phyloP scores from a whole-genome alignment of 208 protist species.

The Leishmania mexicana region DNA sequence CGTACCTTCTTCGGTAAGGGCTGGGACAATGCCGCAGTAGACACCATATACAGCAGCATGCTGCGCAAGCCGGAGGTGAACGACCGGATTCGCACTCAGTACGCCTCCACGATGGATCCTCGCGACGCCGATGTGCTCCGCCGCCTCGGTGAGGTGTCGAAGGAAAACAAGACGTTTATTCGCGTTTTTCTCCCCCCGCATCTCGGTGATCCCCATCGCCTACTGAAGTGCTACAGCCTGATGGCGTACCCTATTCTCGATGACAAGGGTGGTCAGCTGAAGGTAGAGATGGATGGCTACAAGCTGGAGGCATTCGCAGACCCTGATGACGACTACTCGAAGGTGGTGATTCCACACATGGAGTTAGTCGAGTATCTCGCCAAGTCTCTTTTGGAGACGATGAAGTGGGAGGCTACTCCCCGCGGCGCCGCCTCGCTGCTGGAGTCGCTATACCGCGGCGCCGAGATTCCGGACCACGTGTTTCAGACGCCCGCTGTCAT shows the following conservation, averaged over 20 bases:
- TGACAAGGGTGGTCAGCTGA: slow-evolving; percentile 87
- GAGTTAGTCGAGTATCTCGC: slow-evolving; percentile 88
- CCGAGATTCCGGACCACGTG: slow-evolving; percentile 89
- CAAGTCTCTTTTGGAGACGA: slow-evolving; percentile 85
- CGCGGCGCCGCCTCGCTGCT: slow-evolving; percentile 85
- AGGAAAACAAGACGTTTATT: slow-evolving; percentile 90
- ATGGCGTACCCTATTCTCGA: slow-evolving; percentile 92
- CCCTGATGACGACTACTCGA: slow-evolving; percentile 90
- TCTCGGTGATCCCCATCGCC: slow-evolving; percentile 87
- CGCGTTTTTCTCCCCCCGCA: slow-evolving; percentile 86
- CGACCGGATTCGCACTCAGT: slow-evolving; percentile 79
- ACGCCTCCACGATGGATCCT: slow-evolving; percentile 87
- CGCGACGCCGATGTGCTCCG: slow-evolving; percentile 84
- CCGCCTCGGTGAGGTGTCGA: slow-evolving; percentile 75
- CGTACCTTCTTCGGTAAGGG: slow-evolving; percentile 92
- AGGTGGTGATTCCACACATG: slow-evolving; percentile 90
- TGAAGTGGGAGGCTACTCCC: slow-evolving; percentile 90
- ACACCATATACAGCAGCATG: slow-evolving; percentile 86
- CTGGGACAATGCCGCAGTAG: slow-evolving; percentile 89
- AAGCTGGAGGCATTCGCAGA: slow-evolving; percentile 89
- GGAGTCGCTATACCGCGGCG: slow-evolving; percentile 90
- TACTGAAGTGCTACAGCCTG: slow-evolving; percentile 90
- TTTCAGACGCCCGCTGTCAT: slow-evolving; percentile 91
- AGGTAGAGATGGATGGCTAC: slow-evolving; percentile 85
- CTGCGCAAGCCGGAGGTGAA: slow-evolving; percentile 90